Percentiles rank a stretch among this genome's conserved stretches.
phyloP scores from a whole-genome alignment of 2,329 filamentous ascomycete species.

The Aspergillus tamarii region DNA sequence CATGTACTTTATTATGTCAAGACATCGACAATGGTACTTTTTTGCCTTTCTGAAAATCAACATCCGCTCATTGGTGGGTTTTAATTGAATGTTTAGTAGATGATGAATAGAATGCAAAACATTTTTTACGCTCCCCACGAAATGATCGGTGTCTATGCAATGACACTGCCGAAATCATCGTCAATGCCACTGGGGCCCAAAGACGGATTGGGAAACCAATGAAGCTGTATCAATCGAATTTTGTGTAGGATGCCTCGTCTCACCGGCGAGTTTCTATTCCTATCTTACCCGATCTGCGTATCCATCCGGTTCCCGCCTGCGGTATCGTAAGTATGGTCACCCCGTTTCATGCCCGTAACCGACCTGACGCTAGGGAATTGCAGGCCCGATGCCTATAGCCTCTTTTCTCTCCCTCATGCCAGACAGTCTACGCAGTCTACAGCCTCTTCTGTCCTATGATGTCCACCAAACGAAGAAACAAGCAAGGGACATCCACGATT shows the following conservation, averaged over 20 bases:
- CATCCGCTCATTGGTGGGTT: background rate
- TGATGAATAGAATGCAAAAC: background rate
- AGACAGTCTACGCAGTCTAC: background rate
- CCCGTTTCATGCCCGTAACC: constrained; percentile 16
- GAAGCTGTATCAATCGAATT: background rate
- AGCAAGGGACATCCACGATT: constrained; percentile 6
- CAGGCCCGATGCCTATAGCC: background rate
- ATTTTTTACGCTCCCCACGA: background rate
- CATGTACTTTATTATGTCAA: background rate
- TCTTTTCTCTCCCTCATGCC: constrained; percentile 2
- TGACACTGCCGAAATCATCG: background rate
- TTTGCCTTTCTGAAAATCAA: background rate
- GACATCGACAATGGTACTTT: background rate
- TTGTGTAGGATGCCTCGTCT: constrained; percentile 1
- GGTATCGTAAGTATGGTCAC: constrained; percentile 20
- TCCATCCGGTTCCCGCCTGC: constrained; percentile 12
- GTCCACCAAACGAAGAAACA: background rate
- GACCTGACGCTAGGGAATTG: background rate
- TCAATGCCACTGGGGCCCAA: background rate
- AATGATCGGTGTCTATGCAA: background rate
- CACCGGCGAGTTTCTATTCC: constrained; percentile 20
- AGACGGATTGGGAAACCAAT: background rate
- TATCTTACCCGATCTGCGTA: constrained; percentile 30
- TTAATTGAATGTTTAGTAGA: too few relatives aligned
- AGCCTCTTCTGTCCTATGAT: constrained; percentile 1